Evolutionary conservation across 2,329 filamentous ascomycete genomes (phyloP), one percentile per base, ranked within the genome.

Genomic region (Aspergillus bombycis): DNA sequence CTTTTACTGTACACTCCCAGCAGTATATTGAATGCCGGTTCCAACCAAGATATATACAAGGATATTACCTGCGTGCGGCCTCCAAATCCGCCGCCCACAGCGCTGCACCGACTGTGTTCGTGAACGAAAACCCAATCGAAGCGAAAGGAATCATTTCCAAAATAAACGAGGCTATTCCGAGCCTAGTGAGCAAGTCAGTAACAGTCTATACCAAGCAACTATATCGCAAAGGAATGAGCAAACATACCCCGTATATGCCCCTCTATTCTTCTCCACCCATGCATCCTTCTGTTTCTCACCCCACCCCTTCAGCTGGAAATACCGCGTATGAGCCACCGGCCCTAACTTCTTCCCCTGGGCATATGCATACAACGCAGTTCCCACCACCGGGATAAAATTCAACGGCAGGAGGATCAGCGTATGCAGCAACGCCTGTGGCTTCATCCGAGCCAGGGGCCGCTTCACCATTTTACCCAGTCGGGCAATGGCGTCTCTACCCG

Each of bases 71-170:
- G 4, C 60, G 80, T 76, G 9, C 75, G 77, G 77, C 80, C 77
- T 96, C 93, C 63, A 96, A 86, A 76, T 96, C 93, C 21, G 92
- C 91, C 46, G 94, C 94, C 93, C 93, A 97, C n/a, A 98, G 81
- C 9, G 94, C 94, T 60, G 94, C 94, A 9, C 93, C 94, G 63
- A 96, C 93, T 1, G 92, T 91, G 77, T 97, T 97, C 19, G 93
- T 97, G 77, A 96, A 97, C 0, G 91, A 86, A 73, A 97, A 96
- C 65, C 94, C 84, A 59, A 97, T 90, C 7, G 91, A 94, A 8
- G 85, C 88, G 65, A 97, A 81, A 0, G 94, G 94, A 2, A 97
- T 80, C 83, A 97, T 90, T 75, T 97, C 93, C 4, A 97, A 84
- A 0, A 95, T 79, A 55, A 91, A 92, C 6, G 93, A 90, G 2